A percentile compares a stretch with the other conserved stretches of the same genome.
Evolutionary conservation across 148 eudicot species (phyloP).

Genomic region (Cornus florida): DNA sequence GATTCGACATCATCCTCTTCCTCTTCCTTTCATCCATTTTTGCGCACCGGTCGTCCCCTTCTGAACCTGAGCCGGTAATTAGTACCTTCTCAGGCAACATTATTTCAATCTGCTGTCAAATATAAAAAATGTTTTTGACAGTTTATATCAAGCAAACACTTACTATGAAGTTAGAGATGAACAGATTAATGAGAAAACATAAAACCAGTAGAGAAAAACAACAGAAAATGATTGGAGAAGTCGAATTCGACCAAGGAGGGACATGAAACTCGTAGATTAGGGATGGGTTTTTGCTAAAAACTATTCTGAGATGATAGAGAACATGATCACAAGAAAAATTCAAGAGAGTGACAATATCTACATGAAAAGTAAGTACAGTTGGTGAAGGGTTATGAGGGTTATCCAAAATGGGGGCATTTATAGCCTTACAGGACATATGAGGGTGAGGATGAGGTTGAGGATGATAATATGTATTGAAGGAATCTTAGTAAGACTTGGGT

Average conservation of each 20-base stretch:
- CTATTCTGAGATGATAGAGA: too few species aligned
- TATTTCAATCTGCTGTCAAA: too few species aligned
- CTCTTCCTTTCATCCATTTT: slow-evolving; percentile 53
- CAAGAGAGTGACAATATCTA: neutral
- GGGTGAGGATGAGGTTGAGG: neutral
- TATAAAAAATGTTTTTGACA: too few species aligned
- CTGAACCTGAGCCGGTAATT: slow-evolving; percentile 31
- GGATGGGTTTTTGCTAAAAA: slow-evolving; percentile 6
- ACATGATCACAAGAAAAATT: neutral
- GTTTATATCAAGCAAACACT: too few species aligned
- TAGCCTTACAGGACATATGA: too few species aligned
- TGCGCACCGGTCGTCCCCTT: slow-evolving; percentile 14
- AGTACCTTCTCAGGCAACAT: too few species aligned
- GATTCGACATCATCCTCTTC: slow-evolving; percentile 58
- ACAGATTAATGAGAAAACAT: slow-evolving; percentile 42
- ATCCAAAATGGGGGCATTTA: neutral
- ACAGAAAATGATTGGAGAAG: slow-evolving; percentile 65
- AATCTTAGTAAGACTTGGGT: neutral
- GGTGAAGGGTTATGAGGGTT: neutral
- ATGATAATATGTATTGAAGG: neutral
- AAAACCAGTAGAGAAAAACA: slow-evolving; percentile 64
- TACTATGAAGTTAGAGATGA: neutral
- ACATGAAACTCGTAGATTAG: slow-evolving; percentile 39
- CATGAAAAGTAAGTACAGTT: neutral
- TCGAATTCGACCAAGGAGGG: slow-evolving; percentile 38